phyloP scores from a whole-genome alignment of 192 early-diverging fungal species.

The Chytriomyces sp. region DNA sequence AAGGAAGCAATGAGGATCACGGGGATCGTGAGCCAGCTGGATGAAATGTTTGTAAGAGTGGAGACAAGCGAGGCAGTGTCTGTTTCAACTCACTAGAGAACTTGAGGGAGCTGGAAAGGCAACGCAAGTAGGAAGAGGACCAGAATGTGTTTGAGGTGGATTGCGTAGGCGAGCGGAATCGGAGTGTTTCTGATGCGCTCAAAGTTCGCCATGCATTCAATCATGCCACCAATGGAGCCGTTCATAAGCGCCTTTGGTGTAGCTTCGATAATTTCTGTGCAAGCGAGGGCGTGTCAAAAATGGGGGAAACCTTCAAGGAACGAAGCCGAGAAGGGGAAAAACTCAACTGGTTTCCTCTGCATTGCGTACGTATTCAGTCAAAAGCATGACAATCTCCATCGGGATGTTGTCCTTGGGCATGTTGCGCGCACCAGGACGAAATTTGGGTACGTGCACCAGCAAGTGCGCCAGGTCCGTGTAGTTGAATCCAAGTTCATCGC shows the following conservation, averaged over 20 bases:
- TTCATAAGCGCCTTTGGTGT: constrained; percentile 36
- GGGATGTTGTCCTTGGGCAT: constrained; percentile 4
- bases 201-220: constrained; percentile 63
- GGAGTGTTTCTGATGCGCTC: constrained; percentile 72
- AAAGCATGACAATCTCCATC: constrained; percentile 7
- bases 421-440: constrained; percentile 31
- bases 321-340: not conserved
- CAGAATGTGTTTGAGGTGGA: constrained; percentile 72
- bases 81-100: constrained; percentile 39
- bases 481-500: constrained; percentile 68
- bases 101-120: constrained; percentile 61
- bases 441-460: constrained; percentile 66
- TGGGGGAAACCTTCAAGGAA: not conserved
- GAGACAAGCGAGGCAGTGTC: not conserved
- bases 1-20: constrained; percentile 71
- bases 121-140: constrained; percentile 61
- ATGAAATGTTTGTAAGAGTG: not conserved
- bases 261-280: constrained; percentile 38
- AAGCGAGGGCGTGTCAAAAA: not conserved
- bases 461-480: constrained; percentile 74
- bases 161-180: constrained; percentile 69
- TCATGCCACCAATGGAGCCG: constrained; percentile 43
- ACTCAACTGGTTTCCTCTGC: constrained; percentile 5
- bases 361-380: constrained; percentile 24
- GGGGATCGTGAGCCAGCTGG: constrained; percentile 57